Evolutionary conservation across 139 green algal genomes (phyloP).

Genomic region (Chlamydomonas eustigma): DNA sequence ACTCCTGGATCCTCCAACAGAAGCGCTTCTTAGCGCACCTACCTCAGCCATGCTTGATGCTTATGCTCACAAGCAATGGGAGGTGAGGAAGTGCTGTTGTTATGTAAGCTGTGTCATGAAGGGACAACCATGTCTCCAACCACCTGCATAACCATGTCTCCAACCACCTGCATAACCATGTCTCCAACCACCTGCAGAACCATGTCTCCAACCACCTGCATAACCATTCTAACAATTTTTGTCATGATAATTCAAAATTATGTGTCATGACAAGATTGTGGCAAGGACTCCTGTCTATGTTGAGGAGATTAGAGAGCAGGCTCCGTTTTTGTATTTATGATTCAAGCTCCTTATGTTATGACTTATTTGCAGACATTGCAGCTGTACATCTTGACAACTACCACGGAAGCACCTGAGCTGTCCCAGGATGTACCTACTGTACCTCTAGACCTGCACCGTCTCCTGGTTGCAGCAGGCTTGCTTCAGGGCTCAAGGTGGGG

Average conservation of each 20-base stretch:
- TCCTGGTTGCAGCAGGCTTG: slow-evolving; percentile 50
- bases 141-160: neutral
- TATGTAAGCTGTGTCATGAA: too few relatives aligned
- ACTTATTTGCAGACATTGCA: slow-evolving; percentile 26
- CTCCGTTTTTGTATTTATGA: too few relatives aligned
- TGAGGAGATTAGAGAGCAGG: too few relatives aligned
- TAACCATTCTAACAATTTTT: neutral
- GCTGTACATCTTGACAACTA: slow-evolving; percentile 24
- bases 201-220: neutral
- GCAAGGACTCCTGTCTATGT: too few relatives aligned
- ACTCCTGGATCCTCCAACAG: neutral
- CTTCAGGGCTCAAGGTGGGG: slow-evolving; percentile 8
- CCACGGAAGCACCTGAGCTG: neutral
- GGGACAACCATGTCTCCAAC: neutral
- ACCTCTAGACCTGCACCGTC: slow-evolving; percentile 40
- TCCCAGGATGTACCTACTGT: slow-evolving; percentile 8
- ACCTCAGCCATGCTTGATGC: slow-evolving; percentile 29
- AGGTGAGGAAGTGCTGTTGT: slow-evolving; percentile 26
- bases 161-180: neutral
- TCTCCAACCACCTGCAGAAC: neutral
- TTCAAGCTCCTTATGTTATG: too few relatives aligned
- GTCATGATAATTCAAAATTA: too few relatives aligned
- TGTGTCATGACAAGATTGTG: too few relatives aligned
- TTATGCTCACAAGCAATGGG: slow-evolving; percentile 58
- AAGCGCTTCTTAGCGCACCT: slow-evolving; percentile 14